A percentile compares a stretch with the other conserved stretches of the same genome.
Conservation (phyloP, 345 rosid species). For the Conringia planisiliqua region DNA sequence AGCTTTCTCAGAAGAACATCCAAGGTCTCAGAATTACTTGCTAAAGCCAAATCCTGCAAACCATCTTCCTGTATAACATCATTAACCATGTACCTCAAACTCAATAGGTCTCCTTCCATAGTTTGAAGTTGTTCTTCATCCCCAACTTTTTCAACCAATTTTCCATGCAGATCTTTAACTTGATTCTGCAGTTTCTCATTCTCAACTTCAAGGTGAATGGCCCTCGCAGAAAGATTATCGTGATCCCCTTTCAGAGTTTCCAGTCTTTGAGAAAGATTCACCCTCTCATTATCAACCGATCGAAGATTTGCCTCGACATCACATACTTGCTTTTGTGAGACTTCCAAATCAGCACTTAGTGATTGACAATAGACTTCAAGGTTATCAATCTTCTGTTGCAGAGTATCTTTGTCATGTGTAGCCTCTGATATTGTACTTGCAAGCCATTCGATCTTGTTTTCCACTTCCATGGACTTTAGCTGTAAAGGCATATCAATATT, state of each 20-base stretch:
- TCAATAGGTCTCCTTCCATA: slow-evolving; percentile 47
- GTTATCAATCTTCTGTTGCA: slow-evolving; percentile 59
- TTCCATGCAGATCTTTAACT: slow-evolving; percentile 48
- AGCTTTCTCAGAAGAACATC: slow-evolving; percentile 65
- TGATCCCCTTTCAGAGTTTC: slow-evolving; percentile 43
- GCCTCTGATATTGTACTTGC: slow-evolving; percentile 67
- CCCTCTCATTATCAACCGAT: slow-evolving; percentile 46
- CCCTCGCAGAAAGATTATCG: slow-evolving; percentile 44
- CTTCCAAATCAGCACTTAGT: slow-evolving; percentile 65
- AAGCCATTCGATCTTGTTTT: slow-evolving; percentile 83
- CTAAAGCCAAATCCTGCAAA: slow-evolving; percentile 40
- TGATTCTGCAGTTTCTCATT: slow-evolving; percentile 53
- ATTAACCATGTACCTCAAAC: slow-evolving; percentile 56
- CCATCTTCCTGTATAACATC: slow-evolving; percentile 57
- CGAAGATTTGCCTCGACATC: slow-evolving; percentile 55
- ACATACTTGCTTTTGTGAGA: slow-evolving; percentile 46
- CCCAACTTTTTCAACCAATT: slow-evolving; percentile 49
- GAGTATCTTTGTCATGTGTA: slow-evolving; percentile 50
- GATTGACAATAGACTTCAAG: slow-evolving; percentile 59
- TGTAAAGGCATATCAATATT: slow-evolving; percentile 67
- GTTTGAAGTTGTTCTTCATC: slow-evolving; percentile 43
- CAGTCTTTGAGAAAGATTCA: slow-evolving; percentile 56
- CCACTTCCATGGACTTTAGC: slow-evolving; percentile 67
- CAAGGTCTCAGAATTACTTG: slow-evolving; percentile 52
- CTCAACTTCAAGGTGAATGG: slow-evolving; percentile 50